Base-by-base conservation (phyloP, 495 filamentous ascomycete species). In the Hypoxylon fragiforme region DNA sequence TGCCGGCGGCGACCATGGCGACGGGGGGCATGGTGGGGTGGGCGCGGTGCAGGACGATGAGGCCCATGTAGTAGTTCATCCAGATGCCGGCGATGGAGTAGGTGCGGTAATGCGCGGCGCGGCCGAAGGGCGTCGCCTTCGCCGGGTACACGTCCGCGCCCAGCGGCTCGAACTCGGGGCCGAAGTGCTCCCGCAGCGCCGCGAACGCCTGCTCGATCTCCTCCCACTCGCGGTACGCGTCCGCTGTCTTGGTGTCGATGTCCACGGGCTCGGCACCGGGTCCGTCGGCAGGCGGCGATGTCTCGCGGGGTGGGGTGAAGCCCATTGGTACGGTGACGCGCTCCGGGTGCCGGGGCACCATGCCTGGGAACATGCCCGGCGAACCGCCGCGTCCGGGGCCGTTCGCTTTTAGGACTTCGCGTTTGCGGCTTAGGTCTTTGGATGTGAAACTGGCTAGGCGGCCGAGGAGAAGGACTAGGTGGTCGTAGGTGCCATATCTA, bases 1-100 rank as follows among this genome's bases (percentile, higher is more conserved):
- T 77, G 8, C 83, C 85, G 0, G 88, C 87, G 4, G 92, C 89
- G 32, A 88, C 77, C 84, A 95, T 92, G 46, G 91, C 85, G n/a
- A 90, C 81, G 0, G 92, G 90, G 3, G 91, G 94, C 91, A 97
- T 96, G 1, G 79, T 82, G 0, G 94, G 94, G 56, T 96, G 91
- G 0, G 86, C 73, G 28, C 94, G 80, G 41, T 90, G 73, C 15
- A 90, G 78, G 38, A 92, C 73, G 41, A 98, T 91, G 20, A 89
- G 78, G 2, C 84, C 85, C 68, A 88, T 87, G 71, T 92, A 87
- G 66, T 86, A 96, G 44, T 89, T 85, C 60, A 83, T 85, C 85
- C 90, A 92, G 15, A 97, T 77, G 28, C 88, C 85, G 11, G 87
- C 88, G 59, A 97, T 94, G 16, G 84, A 85, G 67, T 90, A 90